These are phyloP conservation scores for Pyrus bretschneideri DNA, from an alignment of 306 rosid species.

Conservation along the genomic window DNA sequence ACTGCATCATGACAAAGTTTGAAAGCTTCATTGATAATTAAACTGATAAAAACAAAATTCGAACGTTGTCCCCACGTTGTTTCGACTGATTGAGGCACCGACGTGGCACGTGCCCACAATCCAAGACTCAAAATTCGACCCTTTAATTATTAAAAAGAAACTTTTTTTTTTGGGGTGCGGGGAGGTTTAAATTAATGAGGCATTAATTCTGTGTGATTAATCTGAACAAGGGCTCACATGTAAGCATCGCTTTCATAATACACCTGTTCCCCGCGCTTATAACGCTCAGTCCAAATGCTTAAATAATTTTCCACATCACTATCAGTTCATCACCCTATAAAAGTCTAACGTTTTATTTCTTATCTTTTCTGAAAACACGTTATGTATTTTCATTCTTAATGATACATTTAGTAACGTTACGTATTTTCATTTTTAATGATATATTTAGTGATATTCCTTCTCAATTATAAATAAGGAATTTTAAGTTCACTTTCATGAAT, in stretches of 20 bases:
- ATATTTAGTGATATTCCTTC: no score
- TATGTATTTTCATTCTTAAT: background rate
- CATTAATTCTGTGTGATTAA: background rate
- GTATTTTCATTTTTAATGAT: background rate
- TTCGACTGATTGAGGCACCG: constrained; percentile 20
- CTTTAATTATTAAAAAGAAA: background rate
- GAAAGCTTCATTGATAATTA: background rate
- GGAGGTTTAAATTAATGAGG: background rate
- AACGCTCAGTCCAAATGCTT: constrained; percentile 18
- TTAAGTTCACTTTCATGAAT: no score
- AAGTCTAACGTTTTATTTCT: background rate
- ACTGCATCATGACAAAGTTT: background rate
- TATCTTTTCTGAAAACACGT: background rate
- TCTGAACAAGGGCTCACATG: constrained; percentile 34
- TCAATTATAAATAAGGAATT: accelerated
- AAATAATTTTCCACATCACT: constrained; percentile 9
- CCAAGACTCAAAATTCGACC: background rate
- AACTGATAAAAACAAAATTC: background rate
- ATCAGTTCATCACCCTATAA: background rate
- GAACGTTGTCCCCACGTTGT: constrained; percentile 36
- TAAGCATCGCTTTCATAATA: constrained; percentile 23
- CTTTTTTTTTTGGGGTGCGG: background rate
- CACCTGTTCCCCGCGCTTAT: constrained; percentile 45
- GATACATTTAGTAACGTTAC: background rate
- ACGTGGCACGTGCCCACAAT: constrained; percentile 40